Evolutionary conservation across 208 protist species (phyloP), one percentile per base, ranked within the genome.

Genomic region (Endotrypanum monterogeii): DNA sequence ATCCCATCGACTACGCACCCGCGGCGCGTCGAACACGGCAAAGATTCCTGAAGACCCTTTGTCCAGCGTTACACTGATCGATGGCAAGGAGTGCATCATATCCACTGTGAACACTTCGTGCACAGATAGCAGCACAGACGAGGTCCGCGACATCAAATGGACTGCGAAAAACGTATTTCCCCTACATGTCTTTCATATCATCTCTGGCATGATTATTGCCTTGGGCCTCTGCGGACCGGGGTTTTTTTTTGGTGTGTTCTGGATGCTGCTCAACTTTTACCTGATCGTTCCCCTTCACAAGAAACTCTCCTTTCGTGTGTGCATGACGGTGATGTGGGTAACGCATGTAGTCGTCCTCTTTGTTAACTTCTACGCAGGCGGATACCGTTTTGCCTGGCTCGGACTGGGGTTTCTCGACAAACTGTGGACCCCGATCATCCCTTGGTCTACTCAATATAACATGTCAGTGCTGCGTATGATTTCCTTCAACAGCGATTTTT

Each of bases 401-500:
- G 83, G 84, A 6, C 68, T 90, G 16, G 62, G 79, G 61, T 78
- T 76, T 16, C 67, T 90, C 0, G 75, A 84, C 57, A 12, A 57
- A 9, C 46, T 79, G 30, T 83, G 62, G 60, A 7, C 63, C 11
- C 58, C 76, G 18, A 52, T 87, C 18, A 74, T 87, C 7, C 39
- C 44, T 30, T 97, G 93, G 92, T 83, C 81, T 11, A 76, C 84
- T 11, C 84, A 97, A 28, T 61, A 23, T 4, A 30, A 28, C 73
- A 86, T 98, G 77, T 73, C 79, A n/a, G 79, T 89, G 51, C 80
- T 98, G 37, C 88, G 93, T 52, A 84, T 97, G 73, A 94, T 98
- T 56, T 91, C 93, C 57, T 92, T 90, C 73, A 85, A 84, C 69
- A 86, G 80, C 67, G 90, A 94, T 63, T 57, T 80, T 72, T 86